Evolutionary conservation across 2,329 filamentous ascomycete genomes (phyloP).

Genomic region (Aspergillus caelatus): DNA sequence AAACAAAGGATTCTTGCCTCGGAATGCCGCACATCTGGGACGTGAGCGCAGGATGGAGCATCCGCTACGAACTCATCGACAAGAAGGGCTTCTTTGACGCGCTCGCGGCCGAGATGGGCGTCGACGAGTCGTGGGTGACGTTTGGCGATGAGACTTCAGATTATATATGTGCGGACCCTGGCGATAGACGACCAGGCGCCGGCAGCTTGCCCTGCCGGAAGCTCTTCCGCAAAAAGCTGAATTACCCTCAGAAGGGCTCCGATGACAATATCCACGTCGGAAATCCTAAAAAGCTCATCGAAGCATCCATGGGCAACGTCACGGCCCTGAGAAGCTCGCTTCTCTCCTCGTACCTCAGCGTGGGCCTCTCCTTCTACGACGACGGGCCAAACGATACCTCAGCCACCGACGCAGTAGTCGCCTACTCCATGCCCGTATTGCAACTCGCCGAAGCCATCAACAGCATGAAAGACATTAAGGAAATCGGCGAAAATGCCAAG

Average conservation of each 20-base stretch:
- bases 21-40: neutral
- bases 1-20: neutral
- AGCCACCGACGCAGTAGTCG: neutral
- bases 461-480: neutral
- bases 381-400: neutral
- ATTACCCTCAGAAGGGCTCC: neutral
- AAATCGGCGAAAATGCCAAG: conserved; percentile 2
- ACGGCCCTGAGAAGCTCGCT: neutral
- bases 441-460: neutral
- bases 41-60: neutral
- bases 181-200: neutral
- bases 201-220: neutral
- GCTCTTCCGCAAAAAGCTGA: neutral
- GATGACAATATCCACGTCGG: neutral
- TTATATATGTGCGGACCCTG: neutral
- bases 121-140: neutral
- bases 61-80: neutral
- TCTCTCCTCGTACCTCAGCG: neutral
- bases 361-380: neutral
- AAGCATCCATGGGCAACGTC: neutral
- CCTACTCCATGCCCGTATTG: neutral
- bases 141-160: neutral
- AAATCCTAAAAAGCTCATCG: neutral
- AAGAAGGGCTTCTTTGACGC: neutral
- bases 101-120: neutral